These are phyloP conservation scores for Volvox reticuliferus DNA, from an alignment of 139 green algal genomes.

Conservation along the genomic window DNA sequence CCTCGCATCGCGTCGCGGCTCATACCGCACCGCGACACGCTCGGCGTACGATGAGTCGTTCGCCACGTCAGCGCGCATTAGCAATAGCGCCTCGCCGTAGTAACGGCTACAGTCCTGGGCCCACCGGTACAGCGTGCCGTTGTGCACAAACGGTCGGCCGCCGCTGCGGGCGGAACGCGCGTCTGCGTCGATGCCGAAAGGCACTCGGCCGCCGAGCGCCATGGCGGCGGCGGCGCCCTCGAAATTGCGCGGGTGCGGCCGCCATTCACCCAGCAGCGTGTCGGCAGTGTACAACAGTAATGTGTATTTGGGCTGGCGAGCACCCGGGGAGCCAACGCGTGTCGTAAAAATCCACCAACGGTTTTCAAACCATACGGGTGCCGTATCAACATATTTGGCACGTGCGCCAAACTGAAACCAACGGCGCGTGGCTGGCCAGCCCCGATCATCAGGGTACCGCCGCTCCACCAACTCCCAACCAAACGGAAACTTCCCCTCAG, in stretches of 20 bases:
- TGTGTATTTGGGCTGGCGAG: slow-evolving; percentile 41
- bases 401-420: slow-evolving; percentile 28
- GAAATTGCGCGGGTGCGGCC: neutral
- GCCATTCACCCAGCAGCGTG: slow-evolving; percentile 22
- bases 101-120: slow-evolving; percentile 39
- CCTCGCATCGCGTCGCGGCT: neutral
- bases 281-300: slow-evolving; percentile 30
- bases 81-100: slow-evolving; percentile 28
- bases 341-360: slow-evolving; percentile 44
- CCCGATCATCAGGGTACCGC: neutral
- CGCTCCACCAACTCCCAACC: neutral
- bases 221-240: neutral
- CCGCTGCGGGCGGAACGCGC: slow-evolving; percentile 15
- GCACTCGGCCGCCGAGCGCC: neutral
- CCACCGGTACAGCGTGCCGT: slow-evolving; percentile 29
- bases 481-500: neutral
- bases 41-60: neutral
- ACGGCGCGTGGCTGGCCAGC: slow-evolving; percentile 22
- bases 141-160: slow-evolving; percentile 26
- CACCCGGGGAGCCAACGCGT: neutral
- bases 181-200: slow-evolving; percentile 3
- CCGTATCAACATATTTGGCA: slow-evolving; percentile 36
- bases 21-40: neutral
- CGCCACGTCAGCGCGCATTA: slow-evolving; percentile 10
- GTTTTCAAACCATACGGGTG: slow-evolving; percentile 15